phyloP scores from a whole-genome alignment of 208 protist genomes.

The Trypanosomatidae sp. region DNA sequence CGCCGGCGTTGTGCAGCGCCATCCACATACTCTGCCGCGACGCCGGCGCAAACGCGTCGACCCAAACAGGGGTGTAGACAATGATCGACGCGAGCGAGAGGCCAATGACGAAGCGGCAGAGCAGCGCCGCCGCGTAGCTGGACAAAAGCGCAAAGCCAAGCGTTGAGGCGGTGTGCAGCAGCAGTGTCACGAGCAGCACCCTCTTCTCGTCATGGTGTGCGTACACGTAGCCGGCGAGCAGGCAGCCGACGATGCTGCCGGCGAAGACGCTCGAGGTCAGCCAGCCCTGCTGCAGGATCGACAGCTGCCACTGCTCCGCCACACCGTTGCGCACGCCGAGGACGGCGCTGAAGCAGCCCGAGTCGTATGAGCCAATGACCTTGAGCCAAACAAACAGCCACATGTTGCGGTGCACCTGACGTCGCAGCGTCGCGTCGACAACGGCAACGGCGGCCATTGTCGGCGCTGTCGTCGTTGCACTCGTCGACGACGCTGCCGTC shows the following conservation, averaged over 20 bases:
- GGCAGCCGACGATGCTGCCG: constrained; percentile 71
- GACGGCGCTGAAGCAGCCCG: constrained; percentile 75
- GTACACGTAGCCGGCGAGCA: constrained; percentile 60
- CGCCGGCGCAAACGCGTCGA: constrained; percentile 85
- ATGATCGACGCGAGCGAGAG: constrained; percentile 83
- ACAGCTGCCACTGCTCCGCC: constrained; percentile 38
- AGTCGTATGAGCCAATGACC: constrained; percentile 77
- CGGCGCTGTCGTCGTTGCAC: no score
- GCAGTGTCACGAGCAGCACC: constrained; percentile 29
- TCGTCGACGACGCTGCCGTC: no score
- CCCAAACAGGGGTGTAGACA: constrained; percentile 88
- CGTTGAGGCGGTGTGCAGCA: constrained; percentile 66
- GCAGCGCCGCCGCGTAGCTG: constrained; percentile 24
- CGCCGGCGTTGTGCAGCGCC: constrained; percentile 83
- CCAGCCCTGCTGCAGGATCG: constrained; percentile 35
- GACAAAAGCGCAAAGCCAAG: constrained; percentile 57
- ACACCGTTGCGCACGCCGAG: constrained; percentile 60
- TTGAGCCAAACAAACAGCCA: constrained; percentile 74
- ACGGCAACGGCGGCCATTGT: no score
- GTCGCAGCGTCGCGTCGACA: no score
- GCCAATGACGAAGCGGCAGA: constrained; percentile 82
- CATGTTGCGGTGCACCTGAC: constrained; percentile 23
- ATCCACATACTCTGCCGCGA: constrained; percentile 78
- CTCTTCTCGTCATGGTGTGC: constrained; percentile 46
- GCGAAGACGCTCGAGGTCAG: constrained; percentile 78